Base-by-base conservation (phyloP, 129 eudicot genomes). In the Helichrysum umbraculigerum region DNA sequence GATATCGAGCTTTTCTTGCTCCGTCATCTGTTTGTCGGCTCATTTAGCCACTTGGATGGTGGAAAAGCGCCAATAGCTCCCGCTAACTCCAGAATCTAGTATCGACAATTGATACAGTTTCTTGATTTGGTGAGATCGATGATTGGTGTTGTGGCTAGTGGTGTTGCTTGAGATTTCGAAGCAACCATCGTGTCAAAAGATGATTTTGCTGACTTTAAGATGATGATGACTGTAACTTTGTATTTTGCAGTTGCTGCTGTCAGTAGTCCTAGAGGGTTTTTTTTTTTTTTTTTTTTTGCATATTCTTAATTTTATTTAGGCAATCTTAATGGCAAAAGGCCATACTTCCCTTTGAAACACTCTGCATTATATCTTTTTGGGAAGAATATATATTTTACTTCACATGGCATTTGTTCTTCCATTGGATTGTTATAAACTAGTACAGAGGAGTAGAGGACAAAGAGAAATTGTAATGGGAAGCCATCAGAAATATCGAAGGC, bases 171-270 rank as follows among this genome's bases (percentile, higher is more conserved):
- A 67, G 65, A 63, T 71, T 32, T 14, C 32, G 72, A 61, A 62
- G 82, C 71, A 70, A 65, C 73, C 29, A 56, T 65, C 35, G 50
- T 19, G 79, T 64, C 63, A 67, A 67, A 32, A 73, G 69, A 66
- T 68, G 75, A 73, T 66, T 71, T 79, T 79, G 63, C 76, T 34
- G 59, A 51, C 30, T 65, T 39, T 22, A 51, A 51, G 61, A 32
- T 34, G 67, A 78, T 61, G 72, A 60, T 73, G 79, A 41, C 70
- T 80, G 79, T 80, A 74, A 80, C 69, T 35, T 28, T 72, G 83
- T 80, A 80, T 41, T 42, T 42, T 73, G 71, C 68, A 74, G 76
- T 30, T 21, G 70, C 51, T 6, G 71, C 72, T 11, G n/a, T 50
- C 37, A 50, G 54, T 32, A 64, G 57, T 66, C 62, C 8, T 15